A percentile compares a stretch with the other conserved stretches of the same genome.
Evolutionary conservation across 2,329 filamentous ascomycete genomes (phyloP).

Genomic region (Aspergillus spinulosporus): DNA sequence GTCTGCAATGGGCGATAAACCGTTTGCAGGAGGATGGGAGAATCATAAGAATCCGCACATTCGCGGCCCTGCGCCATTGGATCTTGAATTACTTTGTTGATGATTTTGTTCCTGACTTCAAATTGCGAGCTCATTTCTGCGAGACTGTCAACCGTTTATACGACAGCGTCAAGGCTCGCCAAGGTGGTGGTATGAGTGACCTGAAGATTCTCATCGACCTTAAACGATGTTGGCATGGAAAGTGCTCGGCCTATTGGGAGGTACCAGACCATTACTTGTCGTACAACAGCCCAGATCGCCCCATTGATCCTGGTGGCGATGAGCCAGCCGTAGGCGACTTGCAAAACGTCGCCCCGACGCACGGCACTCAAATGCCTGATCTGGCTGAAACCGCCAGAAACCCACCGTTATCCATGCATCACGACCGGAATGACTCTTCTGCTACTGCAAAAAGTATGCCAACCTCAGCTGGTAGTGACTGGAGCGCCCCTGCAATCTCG

Average conservation of each 20-base stretch:
- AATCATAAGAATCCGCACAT: slow-evolving; percentile 92
- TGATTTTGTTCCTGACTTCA: slow-evolving; percentile 79
- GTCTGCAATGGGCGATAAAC: slow-evolving; percentile 81
- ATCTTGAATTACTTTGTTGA: slow-evolving; percentile 97
- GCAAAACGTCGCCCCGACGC: slow-evolving; percentile 21
- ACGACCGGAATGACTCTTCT: slow-evolving; percentile 39
- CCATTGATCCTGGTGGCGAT: slow-evolving; percentile 75
- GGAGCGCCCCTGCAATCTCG: slow-evolving; percentile 59
- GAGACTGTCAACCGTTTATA: slow-evolving; percentile 69
- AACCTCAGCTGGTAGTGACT: slow-evolving; percentile 44
- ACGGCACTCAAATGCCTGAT: slow-evolving; percentile 10
- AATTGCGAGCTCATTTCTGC: slow-evolving; percentile 76
- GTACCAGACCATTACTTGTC: slow-evolving; percentile 63
- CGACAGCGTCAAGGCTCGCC: slow-evolving; percentile 51
- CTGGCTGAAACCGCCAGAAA: slow-evolving; percentile 10
- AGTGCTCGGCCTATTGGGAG: slow-evolving; percentile 89
- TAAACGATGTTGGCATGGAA: slow-evolving; percentile 95
- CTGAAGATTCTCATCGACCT: slow-evolving; percentile 89
- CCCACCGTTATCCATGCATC: slow-evolving; percentile 22
- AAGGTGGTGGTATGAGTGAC: slow-evolving; percentile 59
- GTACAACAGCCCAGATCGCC: slow-evolving; percentile 60
- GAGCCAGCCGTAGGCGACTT: slow-evolving; percentile 41
- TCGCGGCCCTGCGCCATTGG: slow-evolving; percentile 95
- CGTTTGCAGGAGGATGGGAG: slow-evolving; percentile 80
- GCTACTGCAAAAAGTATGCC: slow-evolving; percentile 39